These are phyloP conservation scores for Scutellaria minor DNA, from an alignment of 257 asterid species.

Conservation along the genomic window DNA sequence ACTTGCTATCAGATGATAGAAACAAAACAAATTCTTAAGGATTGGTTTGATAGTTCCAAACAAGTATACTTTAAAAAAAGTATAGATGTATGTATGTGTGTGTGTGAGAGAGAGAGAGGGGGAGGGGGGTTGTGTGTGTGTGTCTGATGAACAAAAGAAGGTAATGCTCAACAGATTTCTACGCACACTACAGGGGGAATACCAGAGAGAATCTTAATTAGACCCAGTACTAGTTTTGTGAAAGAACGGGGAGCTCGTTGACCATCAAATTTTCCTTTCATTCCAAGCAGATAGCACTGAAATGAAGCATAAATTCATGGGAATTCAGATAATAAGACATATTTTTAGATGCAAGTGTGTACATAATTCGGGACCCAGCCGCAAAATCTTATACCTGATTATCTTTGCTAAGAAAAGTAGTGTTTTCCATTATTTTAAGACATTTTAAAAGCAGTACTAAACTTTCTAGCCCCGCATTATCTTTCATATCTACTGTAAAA, in stretches of 20 bases:
- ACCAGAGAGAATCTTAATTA: conserved; percentile 77
- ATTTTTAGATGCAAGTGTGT: not conserved
- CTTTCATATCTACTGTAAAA: conserved; percentile 44
- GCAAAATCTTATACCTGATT: conserved; percentile 59
- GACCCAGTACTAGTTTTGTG: conserved; percentile 65
- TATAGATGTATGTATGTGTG: not conserved
- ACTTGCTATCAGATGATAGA: conserved; percentile 21
- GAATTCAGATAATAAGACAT: conserved; percentile 16
- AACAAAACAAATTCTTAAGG: conserved; percentile 7
- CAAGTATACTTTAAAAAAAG: not conserved
- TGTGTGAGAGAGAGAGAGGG: not conserved
- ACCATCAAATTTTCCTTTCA: conserved; percentile 66
- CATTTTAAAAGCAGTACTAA: conserved; percentile 69
- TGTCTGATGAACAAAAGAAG: conserved; percentile 2
- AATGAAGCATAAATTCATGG: conserved; percentile 23
- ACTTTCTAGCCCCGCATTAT: conserved; percentile 56
- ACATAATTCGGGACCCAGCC: conserved; percentile 5
- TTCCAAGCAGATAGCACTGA: conserved; percentile 82
- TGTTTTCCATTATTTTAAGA: conserved; percentile 81
- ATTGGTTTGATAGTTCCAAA: conserved; percentile 7
- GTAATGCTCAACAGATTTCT: conserved; percentile 1
- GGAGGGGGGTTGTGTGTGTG: too few species aligned
- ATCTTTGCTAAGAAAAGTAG: conserved; percentile 73
- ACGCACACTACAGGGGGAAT: not conserved
- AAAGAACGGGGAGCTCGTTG: conserved; percentile 65